A percentile compares a stretch with the other conserved stretches of the same genome.
Evolutionary conservation across 2,329 filamentous ascomycete genomes (phyloP).

Genomic region (Neoarthrinium moseri): DNA sequence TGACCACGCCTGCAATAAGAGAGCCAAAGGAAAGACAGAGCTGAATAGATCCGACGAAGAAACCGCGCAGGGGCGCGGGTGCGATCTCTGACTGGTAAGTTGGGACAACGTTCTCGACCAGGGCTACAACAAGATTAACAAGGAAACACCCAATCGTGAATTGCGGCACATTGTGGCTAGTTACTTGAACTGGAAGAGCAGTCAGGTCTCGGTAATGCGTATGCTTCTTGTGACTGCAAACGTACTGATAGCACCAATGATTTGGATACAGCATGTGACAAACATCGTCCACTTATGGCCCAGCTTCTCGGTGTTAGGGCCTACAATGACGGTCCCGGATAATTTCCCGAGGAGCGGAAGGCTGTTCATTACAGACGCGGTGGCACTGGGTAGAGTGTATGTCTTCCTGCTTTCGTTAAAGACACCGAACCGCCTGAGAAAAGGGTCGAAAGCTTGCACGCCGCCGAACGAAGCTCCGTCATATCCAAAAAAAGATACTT

Average conservation of each 20-base stretch:
- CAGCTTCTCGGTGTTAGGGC: conserved; percentile 15
- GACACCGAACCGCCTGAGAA: conserved; percentile 12
- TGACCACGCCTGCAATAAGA: conserved; percentile 18
- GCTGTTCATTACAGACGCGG: conserved; percentile 14
- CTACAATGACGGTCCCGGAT: conserved; percentile 13
- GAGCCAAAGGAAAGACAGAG: conserved; percentile 16
- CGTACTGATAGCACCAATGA: conserved; percentile 15
- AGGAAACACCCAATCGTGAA: conserved; percentile 8
- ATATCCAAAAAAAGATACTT: conserved; percentile 16
- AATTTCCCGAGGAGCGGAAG: conserved; percentile 12
- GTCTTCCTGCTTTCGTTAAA: conserved; percentile 9
- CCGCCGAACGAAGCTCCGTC: conserved; percentile 17
- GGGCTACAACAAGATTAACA: conserved; percentile 9
- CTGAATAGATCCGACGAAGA: conserved; percentile 17
- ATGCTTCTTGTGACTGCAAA: background rate
- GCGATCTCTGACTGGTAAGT: conserved; percentile 16
- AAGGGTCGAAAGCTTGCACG: conserved; percentile 16
- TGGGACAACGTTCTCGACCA: conserved; percentile 14
- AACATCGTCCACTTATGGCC: conserved; percentile 15
- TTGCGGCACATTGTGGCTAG: conserved; percentile 5
- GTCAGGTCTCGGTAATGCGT: background rate
- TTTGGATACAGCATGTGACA: conserved; percentile 14
- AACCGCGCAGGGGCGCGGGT: conserved; percentile 13
- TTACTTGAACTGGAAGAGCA: conserved; percentile 8
- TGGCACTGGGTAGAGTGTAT: conserved; percentile 7